phyloP scores from a whole-genome alignment of 2,329 filamentous ascomycete species.

The Aspergillus sp. region DNA sequence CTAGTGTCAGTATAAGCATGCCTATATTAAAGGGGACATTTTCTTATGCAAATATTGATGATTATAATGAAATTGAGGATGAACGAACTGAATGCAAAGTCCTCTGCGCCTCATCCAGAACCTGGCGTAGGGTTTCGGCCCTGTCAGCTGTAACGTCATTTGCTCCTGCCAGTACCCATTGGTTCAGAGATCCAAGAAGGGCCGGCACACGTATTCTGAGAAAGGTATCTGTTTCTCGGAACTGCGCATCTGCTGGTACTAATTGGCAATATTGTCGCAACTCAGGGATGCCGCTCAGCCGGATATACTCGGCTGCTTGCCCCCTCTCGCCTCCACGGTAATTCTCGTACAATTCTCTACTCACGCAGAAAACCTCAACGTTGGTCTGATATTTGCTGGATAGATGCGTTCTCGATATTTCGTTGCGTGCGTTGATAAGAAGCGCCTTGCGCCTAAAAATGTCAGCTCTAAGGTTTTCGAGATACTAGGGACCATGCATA shows the following conservation, averaged over 20 bases:
- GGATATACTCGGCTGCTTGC: conserved; percentile 12
- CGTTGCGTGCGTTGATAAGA: conserved; percentile 12
- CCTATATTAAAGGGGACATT: not conserved
- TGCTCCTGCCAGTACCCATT: conserved; percentile 17
- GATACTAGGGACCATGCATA: not conserved
- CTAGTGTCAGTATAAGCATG: conserved; percentile 1
- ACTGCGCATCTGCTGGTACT: conserved; percentile 20
- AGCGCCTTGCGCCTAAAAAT: not conserved
- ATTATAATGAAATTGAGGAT: not conserved
- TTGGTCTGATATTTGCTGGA: not conserved
- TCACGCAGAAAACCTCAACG: conserved; percentile 20
- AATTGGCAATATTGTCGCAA: conserved; percentile 22
- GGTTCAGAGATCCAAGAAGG: conserved; percentile 15
- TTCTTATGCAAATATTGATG: not conserved
- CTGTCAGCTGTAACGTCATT: conserved; percentile 13
- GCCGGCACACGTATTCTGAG: conserved; percentile 16
- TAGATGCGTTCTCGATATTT: not conserved
- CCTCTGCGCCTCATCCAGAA: conserved; percentile 8
- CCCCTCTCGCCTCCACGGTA: conserved; percentile 1
- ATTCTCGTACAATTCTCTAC: conserved; percentile 18
- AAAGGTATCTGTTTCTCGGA: conserved; percentile 11
- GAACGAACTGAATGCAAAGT: conserved; percentile 11
- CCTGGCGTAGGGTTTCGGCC: conserved; percentile 14
- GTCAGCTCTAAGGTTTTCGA: not conserved
- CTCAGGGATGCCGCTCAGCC: conserved; percentile 21